Evolutionary conservation across 495 filamentous ascomycete species (phyloP), one percentile per base, ranked within the genome.

Genomic region (Friedmanniomyces simplex): DNA sequence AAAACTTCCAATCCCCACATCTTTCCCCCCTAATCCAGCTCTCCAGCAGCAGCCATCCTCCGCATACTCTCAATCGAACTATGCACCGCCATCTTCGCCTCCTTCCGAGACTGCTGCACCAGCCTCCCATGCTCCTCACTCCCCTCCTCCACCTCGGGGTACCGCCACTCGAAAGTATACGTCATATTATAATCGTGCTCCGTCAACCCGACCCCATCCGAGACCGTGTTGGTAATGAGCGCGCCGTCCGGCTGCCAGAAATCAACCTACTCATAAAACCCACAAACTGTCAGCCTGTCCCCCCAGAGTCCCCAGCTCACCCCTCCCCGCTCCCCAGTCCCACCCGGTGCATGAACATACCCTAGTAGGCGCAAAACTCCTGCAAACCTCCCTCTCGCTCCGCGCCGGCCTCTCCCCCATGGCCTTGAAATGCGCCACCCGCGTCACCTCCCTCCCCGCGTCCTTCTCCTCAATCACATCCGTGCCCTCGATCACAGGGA

Each of bases 81-180:
- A 24, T 68, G 57, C n/a, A 68, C 66, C 10, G 66, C 66, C 39
- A 41, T 55, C 58, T 66, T 61, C 8, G 66, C 63, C 21, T 57
- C 60, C 37, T 58, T 45, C 32, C 52, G 52, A 21, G 53, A 53
- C 65, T 66, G 66, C 66, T 63, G 54, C 20, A 61, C 30, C 55
- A 68, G 39, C 24, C 63, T 63, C 50, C 62, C 58, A 52, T 69
- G 50, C 21, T 62, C 59, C 36, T 53, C 66, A 14, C 39, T 54
- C 12, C 71, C 71, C 21, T 70, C 71, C 13, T 67, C 62, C 13
- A 72, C 59, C 5, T 71, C 68, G 0, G 71, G 68, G 50, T 78
- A 67, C 13, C 65, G 67, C 72, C 75, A 78, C 53, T 80, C 76
- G 55, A 80, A 82, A 18, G 74, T 73, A 61, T 78, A 82, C 2